These are phyloP conservation scores for Tympanopsis confertula DNA, from an alignment of 2,329 filamentous ascomycete genomes.

Conservation along the genomic window DNA sequence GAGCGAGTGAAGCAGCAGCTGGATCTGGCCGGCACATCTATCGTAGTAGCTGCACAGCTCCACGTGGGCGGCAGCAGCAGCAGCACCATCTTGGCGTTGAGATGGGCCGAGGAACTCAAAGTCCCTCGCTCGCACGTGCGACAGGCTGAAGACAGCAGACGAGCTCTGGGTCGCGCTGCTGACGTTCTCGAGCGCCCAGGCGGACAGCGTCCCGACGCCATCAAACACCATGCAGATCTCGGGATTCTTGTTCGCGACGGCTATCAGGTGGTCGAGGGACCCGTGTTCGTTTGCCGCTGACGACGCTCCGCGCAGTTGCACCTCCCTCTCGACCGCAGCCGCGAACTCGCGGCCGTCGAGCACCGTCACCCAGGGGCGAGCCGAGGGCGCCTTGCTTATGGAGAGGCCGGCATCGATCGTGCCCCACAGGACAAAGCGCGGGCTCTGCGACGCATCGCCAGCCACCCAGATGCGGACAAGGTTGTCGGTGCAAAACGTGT, in stretches of 20 bases:
- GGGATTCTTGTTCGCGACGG: constrained; percentile 71
- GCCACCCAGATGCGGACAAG: constrained; percentile 74
- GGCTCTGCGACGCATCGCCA: constrained; percentile 58
- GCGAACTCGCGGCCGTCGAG: constrained; percentile 73
- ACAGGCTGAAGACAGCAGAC: constrained; percentile 71
- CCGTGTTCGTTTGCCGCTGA: constrained; percentile 50
- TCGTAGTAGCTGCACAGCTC: constrained; percentile 67
- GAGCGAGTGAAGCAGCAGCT: constrained; percentile 64
- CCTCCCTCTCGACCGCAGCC: constrained; percentile 63
- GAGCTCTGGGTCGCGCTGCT: constrained; percentile 55
- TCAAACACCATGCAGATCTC: constrained; percentile 83
- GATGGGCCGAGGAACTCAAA: constrained; percentile 31
- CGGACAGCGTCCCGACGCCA: constrained; percentile 73
- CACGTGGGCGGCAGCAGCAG: constrained; percentile 31
- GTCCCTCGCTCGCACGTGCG: constrained; percentile 55
- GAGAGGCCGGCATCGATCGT: constrained; percentile 66
- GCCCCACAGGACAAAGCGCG: constrained; percentile 69
- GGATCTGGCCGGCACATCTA: constrained; percentile 49
- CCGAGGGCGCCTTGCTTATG: constrained; percentile 31
- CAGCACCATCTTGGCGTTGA: constrained; percentile 8
- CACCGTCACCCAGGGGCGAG: constrained; percentile 60
- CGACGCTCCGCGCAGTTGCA: constrained; percentile 41
- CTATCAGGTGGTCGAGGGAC: constrained; percentile 72
- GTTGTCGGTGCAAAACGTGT: constrained; percentile 76
- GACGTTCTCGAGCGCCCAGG: constrained; percentile 84